A percentile compares a stretch with the other conserved stretches of the same genome.
Conservation (phyloP, 2,329 filamentous ascomycete genomes). For the Lecanicillium sp. region DNA sequence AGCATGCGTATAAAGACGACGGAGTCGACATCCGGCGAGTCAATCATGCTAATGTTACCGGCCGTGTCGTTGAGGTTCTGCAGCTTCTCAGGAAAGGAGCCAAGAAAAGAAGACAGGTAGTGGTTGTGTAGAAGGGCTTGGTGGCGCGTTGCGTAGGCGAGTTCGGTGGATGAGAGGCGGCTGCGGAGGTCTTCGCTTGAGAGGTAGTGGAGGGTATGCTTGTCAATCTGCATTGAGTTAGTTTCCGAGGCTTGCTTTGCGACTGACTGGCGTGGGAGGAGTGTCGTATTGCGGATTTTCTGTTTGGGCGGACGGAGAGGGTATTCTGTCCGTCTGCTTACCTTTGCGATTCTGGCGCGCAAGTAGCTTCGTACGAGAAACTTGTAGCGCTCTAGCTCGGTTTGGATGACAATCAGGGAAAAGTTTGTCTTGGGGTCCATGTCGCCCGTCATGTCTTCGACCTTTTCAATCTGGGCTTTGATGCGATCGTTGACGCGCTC, state of each 20-base stretch:
- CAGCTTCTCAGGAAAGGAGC: constrained; percentile 68
- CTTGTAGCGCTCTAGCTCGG: constrained; percentile 89
- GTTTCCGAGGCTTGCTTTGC: no score
- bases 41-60: constrained; percentile 87
- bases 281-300: no score
- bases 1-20: constrained; percentile 79
- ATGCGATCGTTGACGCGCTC: constrained; percentile 71
- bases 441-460: constrained; percentile 71
- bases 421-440: constrained; percentile 92
- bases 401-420: constrained; percentile 87
- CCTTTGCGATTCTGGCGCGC: constrained; percentile 80
- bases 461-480: constrained; percentile 59
- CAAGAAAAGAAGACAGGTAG: constrained; percentile 78
- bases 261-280: no score
- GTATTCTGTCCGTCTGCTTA: no score
- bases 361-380: constrained; percentile 80
- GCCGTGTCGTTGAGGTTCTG: constrained; percentile 85
- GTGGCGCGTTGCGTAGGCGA: constrained; percentile 75
- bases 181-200: constrained; percentile 43
- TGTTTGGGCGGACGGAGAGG: no score
- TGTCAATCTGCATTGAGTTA: constrained; percentile 53
- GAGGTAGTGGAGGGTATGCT: constrained; percentile 66
- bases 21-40: constrained; percentile 70
- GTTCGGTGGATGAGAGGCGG: constrained; percentile 68
- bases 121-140: constrained; percentile 78